These are phyloP conservation scores for Rhodosporidiobolus sp. DNA, from an alignment of 768 basidiomycete genomes.

Conservation along the genomic window DNA sequence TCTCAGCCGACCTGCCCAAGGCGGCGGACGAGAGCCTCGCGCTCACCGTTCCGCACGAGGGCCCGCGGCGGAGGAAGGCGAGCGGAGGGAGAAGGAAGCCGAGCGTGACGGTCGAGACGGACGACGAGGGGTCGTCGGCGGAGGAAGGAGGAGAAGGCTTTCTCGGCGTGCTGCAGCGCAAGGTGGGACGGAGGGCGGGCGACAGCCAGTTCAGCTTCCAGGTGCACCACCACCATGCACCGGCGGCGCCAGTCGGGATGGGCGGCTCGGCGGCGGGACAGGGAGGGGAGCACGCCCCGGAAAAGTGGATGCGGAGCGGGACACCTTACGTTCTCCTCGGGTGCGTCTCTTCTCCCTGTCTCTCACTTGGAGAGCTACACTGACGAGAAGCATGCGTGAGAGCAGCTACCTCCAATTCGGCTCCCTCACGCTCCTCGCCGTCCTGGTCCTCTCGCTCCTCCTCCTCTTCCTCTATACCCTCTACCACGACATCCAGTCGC, in stretches of 20 bases:
- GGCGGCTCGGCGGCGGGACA: slow-evolving; percentile 3
- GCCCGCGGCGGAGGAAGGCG: slow-evolving; percentile 9
- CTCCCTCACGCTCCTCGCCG: slow-evolving; percentile 80
- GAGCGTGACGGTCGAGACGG: slow-evolving; percentile 10
- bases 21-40: neutral
- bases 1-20: neutral
- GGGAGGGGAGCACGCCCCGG: slow-evolving; percentile 1
- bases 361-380: neutral
- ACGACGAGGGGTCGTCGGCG: neutral
- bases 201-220: slow-evolving; percentile 36
- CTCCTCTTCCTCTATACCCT: slow-evolving; percentile 85
- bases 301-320: slow-evolving; percentile 25
- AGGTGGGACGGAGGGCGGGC: neutral
- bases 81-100: slow-evolving; percentile 17
- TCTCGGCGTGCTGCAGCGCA: slow-evolving; percentile 12
- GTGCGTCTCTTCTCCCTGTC: slow-evolving; percentile 54
- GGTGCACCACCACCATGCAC: slow-evolving; percentile 36
- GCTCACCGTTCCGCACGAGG: neutral
- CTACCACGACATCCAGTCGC: slow-evolving; percentile 80
- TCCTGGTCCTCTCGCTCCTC: slow-evolving; percentile 78
- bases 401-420: slow-evolving; percentile 84
- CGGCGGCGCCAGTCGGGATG: slow-evolving; percentile 38
- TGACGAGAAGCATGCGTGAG: slow-evolving; percentile 42
- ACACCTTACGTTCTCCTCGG: slow-evolving; percentile 78
- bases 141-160: slow-evolving; percentile 4